Base-by-base conservation (phyloP, 1,284 basidiomycete genomes). In the Ustilago esculenta region DNA sequence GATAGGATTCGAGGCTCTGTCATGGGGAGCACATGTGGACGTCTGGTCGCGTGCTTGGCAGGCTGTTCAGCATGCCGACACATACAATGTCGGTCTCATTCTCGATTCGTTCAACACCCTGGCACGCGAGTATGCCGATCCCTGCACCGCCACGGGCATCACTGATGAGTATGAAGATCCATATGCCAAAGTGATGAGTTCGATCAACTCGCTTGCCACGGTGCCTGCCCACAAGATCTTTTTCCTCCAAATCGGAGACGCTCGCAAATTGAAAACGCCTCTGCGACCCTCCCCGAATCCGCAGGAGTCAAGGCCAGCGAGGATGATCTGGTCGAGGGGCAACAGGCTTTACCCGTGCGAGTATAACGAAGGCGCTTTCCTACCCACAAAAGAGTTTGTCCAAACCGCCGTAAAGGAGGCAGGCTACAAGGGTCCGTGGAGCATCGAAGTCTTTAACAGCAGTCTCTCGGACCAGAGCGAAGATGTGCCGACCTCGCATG, bases 101-200 rank as follows among this genome's bases (percentile, higher is more conserved):
- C 67, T 84, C 53, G 83, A 84, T 71, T 77, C 79, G 10, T 84
- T 84, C 80, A 83, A 84, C 64, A 82, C 80, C 2, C 64, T 83
- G 6, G 83, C 76, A 0, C 69, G 78, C 45, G 79, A 82, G 53
- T 83, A 73, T 60, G 82, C 82, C 21, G 75, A 75, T 27, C 72
- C 73, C 4, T 75, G 73, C 46, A 58, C 63, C 3, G 21, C 60
- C 15, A 50, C 59, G 15, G 72, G 76, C 36, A 73, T 77, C 58
- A 68, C 70, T 18, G 67, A 69, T 12, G 30, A 40, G 37, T 53
- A 71, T 34, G 58, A 41, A 14, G 49, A 58, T 34, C 65, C 73
- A 17, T 63, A 74, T 41, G 43, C 23, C 4, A 64, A 63, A n/a
- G 67, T 79, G 4, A 69, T 77, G 39, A 32, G 45, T 10, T 76